A percentile compares a stretch with the other conserved stretches of the same genome.
phyloP scores from a whole-genome alignment of 2,329 filamentous ascomycete species.

The Dactylellina drechsleri region DNA sequence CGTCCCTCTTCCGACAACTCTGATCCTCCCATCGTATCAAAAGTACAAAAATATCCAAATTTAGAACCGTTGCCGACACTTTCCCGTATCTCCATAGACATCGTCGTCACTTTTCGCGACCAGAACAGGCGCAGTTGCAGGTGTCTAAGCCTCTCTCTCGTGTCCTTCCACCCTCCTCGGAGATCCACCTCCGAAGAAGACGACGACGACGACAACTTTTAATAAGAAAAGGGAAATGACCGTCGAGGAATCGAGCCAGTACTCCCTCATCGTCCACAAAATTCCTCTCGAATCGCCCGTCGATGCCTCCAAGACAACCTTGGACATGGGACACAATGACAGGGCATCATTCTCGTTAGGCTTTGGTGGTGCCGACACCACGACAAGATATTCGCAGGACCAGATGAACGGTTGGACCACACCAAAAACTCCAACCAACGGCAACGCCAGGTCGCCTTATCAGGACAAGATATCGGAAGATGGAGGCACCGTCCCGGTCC shows the following conservation, averaged over 20 bases:
- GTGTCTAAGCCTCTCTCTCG: slow-evolving; percentile 14
- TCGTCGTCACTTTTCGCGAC: too few species aligned
- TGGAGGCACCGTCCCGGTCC: slow-evolving; percentile 14
- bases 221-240: slow-evolving; percentile 29
- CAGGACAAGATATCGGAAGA: slow-evolving; percentile 41
- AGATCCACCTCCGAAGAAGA: background rate
- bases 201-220: too few species aligned
- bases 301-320: slow-evolving; percentile 3
- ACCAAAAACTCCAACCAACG: slow-evolving; percentile 25
- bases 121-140: background rate
- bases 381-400: slow-evolving; percentile 12
- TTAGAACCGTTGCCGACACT: background rate
- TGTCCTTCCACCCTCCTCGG: slow-evolving; percentile 3
- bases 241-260: slow-evolving; percentile 48
- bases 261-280: slow-evolving; percentile 52
- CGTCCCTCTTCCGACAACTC: slow-evolving; percentile 1
- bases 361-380: slow-evolving; percentile 22
- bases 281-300: slow-evolving; percentile 29
- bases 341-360: slow-evolving; percentile 23
- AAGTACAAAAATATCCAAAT: too few species aligned
- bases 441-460: slow-evolving; percentile 8
- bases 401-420: slow-evolving; percentile 31
- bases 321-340: slow-evolving; percentile 50
- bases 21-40: background rate
- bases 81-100: too few species aligned